Evolutionary conservation across 202 grass and related monocot genomes (phyloP), one percentile per base, ranked within the genome.

Genomic region (Zoysia matrella): DNA sequence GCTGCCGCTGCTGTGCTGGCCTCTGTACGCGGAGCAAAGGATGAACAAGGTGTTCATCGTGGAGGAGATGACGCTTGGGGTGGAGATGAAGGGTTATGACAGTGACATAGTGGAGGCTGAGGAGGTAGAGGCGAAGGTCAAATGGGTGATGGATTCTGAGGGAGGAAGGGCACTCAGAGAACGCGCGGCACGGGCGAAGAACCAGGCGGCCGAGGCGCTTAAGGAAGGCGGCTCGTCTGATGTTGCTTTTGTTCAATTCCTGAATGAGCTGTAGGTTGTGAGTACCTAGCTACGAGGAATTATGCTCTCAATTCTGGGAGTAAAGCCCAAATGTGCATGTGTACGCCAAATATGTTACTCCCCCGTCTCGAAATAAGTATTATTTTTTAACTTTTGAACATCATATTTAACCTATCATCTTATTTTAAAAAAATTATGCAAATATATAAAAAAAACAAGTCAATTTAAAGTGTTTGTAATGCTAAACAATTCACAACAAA

Each of bases 41-140:
- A 36, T 90, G 69, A 95, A 95, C 63, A 95, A 95, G 85, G 79
- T 88, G 72, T 81, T 92, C 22, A 11, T 92, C 4, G 83, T 90
- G 11, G 76, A 87, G 43, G 85, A 80, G 46, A 82, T 86, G 72
- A 52, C 52, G 30, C 71, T 90, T 0, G 85, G 84, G 14, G 73
- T 92, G 69, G 93, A 80, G 67, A 77, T 96, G 70, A 84, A 68
- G n/a, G 86, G 90, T 0, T 92, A 89, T 4, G 39, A 85, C 2
- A 52, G 77, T 36, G 80, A 83, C 3, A 3, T 87, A 0, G 87
- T 90, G 42, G 42, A 13, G 18, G 80, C 80, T 0, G 70, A 77
- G 61, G 90, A 91, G 71, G 70, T 95, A 51, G 85, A 90, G 44
- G 11, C 63, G 11, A 95, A 92, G 69, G 72, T 90, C 1, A 84